Evolutionary conservation across 2,329 filamentous ascomycete genomes (phyloP).

Genomic region (Colletotrichum destructivum): DNA sequence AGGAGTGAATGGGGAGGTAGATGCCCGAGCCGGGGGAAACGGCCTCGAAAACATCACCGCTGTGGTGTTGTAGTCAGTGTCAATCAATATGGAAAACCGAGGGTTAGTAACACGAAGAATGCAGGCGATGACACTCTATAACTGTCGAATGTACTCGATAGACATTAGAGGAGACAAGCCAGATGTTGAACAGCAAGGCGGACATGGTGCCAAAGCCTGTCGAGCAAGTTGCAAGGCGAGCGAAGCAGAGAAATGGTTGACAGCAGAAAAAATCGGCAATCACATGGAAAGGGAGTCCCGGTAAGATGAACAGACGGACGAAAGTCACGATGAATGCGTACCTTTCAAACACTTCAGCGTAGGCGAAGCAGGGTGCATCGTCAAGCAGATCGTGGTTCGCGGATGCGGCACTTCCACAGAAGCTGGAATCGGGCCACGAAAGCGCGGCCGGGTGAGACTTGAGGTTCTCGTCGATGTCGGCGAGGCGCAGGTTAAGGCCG

Average conservation of each 20-base stretch:
- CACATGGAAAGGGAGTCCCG: not conserved
- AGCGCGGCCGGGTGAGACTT: slow-evolving; percentile 29
- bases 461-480: slow-evolving; percentile 36
- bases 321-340: slow-evolving; percentile 30
- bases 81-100: slow-evolving; percentile 4
- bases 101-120: not conserved
- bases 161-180: no score
- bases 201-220: not conserved
- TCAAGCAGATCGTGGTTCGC: slow-evolving; percentile 15
- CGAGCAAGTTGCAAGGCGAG: not conserved
- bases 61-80: slow-evolving; percentile 25
- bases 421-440: slow-evolving; percentile 1
- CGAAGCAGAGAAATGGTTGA: no score
- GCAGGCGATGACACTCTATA: not conserved
- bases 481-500: slow-evolving; percentile 36
- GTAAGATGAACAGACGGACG: not conserved
- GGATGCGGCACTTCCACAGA: not conserved
- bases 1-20: slow-evolving; percentile 45
- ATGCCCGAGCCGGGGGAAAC: slow-evolving; percentile 49
- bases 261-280: not conserved
- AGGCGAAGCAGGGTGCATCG: slow-evolving; percentile 35
- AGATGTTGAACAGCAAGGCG: not conserved
- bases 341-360: slow-evolving; percentile 45
- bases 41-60: slow-evolving; percentile 46
- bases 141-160: not conserved